These are phyloP conservation scores for Aspergillus tanneri DNA, from an alignment of 2,329 filamentous ascomycete species.

Conservation along the genomic window DNA sequence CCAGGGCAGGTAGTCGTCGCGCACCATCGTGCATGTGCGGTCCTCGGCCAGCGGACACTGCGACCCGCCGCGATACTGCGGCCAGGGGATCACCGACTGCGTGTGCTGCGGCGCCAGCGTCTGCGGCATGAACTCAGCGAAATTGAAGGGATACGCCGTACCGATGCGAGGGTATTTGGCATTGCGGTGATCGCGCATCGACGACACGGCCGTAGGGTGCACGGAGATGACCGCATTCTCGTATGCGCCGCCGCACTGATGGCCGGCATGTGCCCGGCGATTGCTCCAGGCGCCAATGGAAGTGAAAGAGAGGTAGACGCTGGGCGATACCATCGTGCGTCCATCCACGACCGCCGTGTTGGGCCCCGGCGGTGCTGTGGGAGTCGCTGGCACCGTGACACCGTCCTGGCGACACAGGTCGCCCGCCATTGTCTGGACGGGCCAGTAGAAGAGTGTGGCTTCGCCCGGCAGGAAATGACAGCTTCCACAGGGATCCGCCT, in stretches of 20 bases:
- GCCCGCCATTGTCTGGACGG: conserved; percentile 19
- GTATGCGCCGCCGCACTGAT: conserved; percentile 20
- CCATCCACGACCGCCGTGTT: conserved; percentile 24
- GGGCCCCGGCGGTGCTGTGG: conserved; percentile 11
- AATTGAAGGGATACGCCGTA: conserved; percentile 23
- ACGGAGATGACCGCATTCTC: conserved; percentile 20
- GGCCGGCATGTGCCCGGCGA: conserved; percentile 13
- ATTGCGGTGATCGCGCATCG: conserved; percentile 22
- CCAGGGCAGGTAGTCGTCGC: conserved; percentile 24
- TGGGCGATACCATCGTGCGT: conserved; percentile 21
- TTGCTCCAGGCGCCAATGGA: conserved; percentile 25
- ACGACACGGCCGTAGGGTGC: conserved; percentile 17
- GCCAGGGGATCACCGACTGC: conserved; percentile 22
- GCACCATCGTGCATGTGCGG: conserved; percentile 19
- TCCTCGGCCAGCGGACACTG: conserved; percentile 19
- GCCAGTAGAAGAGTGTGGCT: conserved; percentile 28
- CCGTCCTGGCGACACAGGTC: conserved; percentile 23
- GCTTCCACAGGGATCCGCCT: conserved; percentile 18
- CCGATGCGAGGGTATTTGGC: conserved; percentile 22
- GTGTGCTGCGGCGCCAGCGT: conserved; percentile 19
- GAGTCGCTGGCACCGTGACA: conserved; percentile 18
- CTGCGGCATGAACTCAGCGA: conserved; percentile 22
- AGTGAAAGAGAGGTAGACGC: conserved; percentile 25
- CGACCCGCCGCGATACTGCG: conserved; percentile 20
- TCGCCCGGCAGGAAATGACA: conserved; percentile 24